A percentile compares a stretch with the other conserved stretches of the same genome.
Conservation (phyloP, 2,329 filamentous ascomycete genomes). For the Knoxdaviesia proteae region DNA sequence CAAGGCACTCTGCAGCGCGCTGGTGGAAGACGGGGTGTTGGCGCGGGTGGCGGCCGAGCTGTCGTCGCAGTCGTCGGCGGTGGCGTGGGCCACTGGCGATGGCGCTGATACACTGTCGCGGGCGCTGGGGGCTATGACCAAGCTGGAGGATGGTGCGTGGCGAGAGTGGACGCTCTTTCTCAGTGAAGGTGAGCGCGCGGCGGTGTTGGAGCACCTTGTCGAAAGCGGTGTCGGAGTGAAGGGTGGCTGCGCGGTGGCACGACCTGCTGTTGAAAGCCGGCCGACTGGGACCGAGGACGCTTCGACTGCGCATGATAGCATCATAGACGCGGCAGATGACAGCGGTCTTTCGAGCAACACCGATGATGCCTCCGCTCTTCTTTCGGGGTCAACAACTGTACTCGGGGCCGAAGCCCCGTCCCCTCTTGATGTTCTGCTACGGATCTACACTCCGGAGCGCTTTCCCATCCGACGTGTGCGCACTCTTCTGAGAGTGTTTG, state of each 20-base stretch:
- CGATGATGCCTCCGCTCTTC: too few relatives aligned
- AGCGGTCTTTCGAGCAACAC: too few relatives aligned
- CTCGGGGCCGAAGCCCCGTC: constrained; percentile 6
- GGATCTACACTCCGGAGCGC: constrained; percentile 25
- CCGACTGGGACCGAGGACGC: too few relatives aligned
- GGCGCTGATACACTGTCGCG: constrained; percentile 33
- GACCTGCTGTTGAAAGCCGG: too few relatives aligned
- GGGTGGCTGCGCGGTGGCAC: too few relatives aligned
- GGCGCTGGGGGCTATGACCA: constrained; percentile 36
- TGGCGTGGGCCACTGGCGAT: constrained; percentile 31
- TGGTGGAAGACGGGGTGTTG: constrained; percentile 37
- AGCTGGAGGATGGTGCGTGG: constrained; percentile 29
- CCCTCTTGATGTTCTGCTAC: constrained; percentile 23
- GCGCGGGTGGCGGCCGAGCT: constrained; percentile 29
- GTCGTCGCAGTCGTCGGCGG: constrained; percentile 23
- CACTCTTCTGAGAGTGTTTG: constrained; percentile 26
- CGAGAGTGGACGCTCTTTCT: constrained; percentile 35
- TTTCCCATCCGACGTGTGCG: constrained; percentile 32
- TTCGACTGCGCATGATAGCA: too few relatives aligned
- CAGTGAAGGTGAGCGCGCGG: constrained; percentile 28
- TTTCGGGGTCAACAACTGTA: too few relatives aligned
- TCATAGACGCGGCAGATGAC: too few relatives aligned
- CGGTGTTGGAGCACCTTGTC: constrained; percentile 39
- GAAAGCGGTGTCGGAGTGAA: constrained; percentile 8
- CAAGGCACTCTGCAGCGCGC: constrained; percentile 36